Conservation (phyloP, 1,284 basidiomycete genomes). For the Ganoderma meredithae region DNA sequence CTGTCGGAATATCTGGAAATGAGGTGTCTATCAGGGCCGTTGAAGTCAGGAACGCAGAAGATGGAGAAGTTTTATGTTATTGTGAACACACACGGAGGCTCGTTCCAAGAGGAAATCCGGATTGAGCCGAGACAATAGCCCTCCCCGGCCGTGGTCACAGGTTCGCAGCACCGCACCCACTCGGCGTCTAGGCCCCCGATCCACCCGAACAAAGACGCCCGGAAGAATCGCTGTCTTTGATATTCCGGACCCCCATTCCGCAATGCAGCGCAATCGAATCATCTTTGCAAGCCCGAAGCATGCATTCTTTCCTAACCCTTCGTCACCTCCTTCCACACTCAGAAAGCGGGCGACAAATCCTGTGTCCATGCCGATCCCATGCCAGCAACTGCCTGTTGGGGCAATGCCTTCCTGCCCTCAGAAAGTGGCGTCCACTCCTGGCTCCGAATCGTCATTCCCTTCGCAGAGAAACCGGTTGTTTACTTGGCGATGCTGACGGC, state of each 20-base stretch:
- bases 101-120: conserved; percentile 20
- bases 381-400: background rate
- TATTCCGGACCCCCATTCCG: background rate
- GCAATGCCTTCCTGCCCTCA: background rate
- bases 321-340: background rate
- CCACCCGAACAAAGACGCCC: conserved; percentile 1
- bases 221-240: conserved; percentile 1
- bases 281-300: background rate
- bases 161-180: background rate
- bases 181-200: background rate
- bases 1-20: conserved; percentile 4
- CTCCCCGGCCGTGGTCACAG: conserved; percentile 18
- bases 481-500: conserved; percentile 4
- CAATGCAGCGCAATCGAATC: background rate
- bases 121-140: conserved; percentile 26
- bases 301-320: background rate
- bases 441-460: background rate
- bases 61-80: conserved; percentile 24
- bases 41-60: conserved; percentile 17
- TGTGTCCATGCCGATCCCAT: background rate
- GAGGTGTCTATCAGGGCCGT: background rate
- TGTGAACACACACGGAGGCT: conserved; percentile 23
- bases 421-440: background rate
- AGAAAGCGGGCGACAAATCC: background rate
- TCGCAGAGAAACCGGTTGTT: background rate